These are phyloP conservation scores for Dendryphion nanum DNA, from an alignment of 2,329 filamentous ascomycete species.

Conservation along the genomic window DNA sequence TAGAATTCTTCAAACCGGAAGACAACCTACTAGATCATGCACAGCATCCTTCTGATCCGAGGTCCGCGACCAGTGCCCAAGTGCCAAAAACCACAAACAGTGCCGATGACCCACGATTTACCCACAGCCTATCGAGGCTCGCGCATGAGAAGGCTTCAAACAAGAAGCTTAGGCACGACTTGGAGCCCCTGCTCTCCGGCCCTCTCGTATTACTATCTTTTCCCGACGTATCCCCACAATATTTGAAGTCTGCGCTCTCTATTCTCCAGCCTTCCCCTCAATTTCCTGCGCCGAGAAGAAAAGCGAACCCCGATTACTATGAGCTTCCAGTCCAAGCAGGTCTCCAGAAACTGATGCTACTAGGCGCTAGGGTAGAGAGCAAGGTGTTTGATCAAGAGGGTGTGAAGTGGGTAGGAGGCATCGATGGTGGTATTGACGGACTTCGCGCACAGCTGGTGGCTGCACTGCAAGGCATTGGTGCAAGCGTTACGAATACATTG, in stretches of 20 bases:
- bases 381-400: conserved; percentile 77
- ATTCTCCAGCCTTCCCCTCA: conserved; percentile 70
- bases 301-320: conserved; percentile 75
- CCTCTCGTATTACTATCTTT: conserved; percentile 79
- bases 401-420: conserved; percentile 69
- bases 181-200: conserved; percentile 76
- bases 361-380: conserved; percentile 85
- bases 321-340: conserved; percentile 77
- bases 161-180: conserved; percentile 55
- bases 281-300: conserved; percentile 77
- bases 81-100: conserved; percentile 29
- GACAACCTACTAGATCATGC: conserved; percentile 16
- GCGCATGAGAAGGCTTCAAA: conserved; percentile 53
- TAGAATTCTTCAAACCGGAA: conserved; percentile 68
- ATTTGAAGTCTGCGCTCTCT: conserved; percentile 77
- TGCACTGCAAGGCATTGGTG: conserved; percentile 77
- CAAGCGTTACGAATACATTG: conserved; percentile 73
- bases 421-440: conserved; percentile 77
- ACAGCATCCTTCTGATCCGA: conserved; percentile 29
- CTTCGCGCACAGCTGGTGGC: conserved; percentile 77
- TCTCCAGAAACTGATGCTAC: conserved; percentile 79
- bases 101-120: conserved; percentile 53
- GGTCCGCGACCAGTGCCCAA: conserved; percentile 32
- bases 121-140: conserved; percentile 58
- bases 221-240: conserved; percentile 76